A percentile compares a stretch with the other conserved stretches of the same genome.
Conservation (phyloP, 345 rosid species). For the Raphanus raphanistrum region DNA sequence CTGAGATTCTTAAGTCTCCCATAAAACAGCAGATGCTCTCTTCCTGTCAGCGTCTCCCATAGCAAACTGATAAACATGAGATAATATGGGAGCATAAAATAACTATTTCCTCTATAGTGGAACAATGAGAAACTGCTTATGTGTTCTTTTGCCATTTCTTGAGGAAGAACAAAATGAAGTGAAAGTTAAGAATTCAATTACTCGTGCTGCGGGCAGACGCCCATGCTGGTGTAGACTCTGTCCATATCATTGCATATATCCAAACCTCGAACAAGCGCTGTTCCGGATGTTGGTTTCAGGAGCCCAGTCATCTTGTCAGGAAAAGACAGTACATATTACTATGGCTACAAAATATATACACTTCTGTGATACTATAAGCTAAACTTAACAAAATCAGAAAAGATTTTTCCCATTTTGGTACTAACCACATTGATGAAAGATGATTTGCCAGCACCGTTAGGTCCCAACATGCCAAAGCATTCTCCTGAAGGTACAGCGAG, state of each 20-base stretch:
- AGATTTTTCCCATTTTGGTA: neutral
- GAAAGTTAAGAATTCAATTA: constrained; percentile 40
- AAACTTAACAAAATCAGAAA: too few species aligned
- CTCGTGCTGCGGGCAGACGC: constrained; percentile 98
- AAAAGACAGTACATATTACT: neutral
- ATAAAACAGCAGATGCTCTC: constrained; percentile 87
- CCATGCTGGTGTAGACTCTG: constrained; percentile 81
- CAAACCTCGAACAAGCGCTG: constrained; percentile 72
- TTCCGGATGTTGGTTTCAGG: constrained; percentile 72
- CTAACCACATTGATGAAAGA: constrained; percentile 91
- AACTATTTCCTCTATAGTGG: neutral
- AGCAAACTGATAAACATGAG: constrained; percentile 56
- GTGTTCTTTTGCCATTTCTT: neutral
- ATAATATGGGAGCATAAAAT: constrained; percentile 7
- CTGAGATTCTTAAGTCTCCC: constrained; percentile 94
- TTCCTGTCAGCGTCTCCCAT: constrained; percentile 89
- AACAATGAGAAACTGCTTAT: neutral
- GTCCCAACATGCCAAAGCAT: constrained; percentile 98
- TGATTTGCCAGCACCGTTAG: constrained; percentile 97
- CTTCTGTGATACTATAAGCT: too few species aligned
- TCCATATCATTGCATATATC: constrained; percentile 77
- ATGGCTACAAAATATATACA: neutral
- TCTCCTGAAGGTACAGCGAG: constrained; percentile 89
- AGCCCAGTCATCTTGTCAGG: constrained; percentile 86
- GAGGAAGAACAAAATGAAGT: neutral